Base-by-base conservation (phyloP, 306 rosid genomes). In the Quercus dentata region DNA sequence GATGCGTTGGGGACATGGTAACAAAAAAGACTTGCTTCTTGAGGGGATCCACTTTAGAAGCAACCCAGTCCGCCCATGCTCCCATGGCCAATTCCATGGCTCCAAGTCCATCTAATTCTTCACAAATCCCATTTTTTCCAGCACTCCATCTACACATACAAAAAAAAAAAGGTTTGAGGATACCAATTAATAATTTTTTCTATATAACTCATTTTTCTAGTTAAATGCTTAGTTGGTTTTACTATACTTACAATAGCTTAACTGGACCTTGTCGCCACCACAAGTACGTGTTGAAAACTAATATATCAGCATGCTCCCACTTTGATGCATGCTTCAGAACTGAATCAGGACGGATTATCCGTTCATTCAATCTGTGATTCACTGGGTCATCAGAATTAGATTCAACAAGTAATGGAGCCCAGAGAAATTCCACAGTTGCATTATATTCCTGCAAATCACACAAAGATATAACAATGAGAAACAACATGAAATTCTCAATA, bases 191-290 rank as follows among this genome's bases (percentile, higher is more conserved):
- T 21, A 51, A 27, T 3, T 35, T 4, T 57, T 80, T 75, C 78
- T 44, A 76, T 2, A 23, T 46, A 78, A 52, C 18, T 33, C 63
- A 73, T 15, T 56, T 55, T 65, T 62, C 33, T 33, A 5, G n/a
- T 23, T 61, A 12, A 56, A 41, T 55, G 59, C 61, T 67, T 33
- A 46, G 70, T 56, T 71, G 54, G 75, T 67, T 13, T 59, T 61
- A 63, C 49, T 23, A 80, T 85, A 91, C 98, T 69, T 46, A 95
- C 99, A 89, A 79, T 51, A 95, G 93, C 93, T 95, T 95, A 75
- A 95, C 98, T 14, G 98, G 97, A 83, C 99, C 99, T 83, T 95
- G 99, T 90, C 99, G 88, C 99, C 99, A 95, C 99, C 99, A 95
- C 87, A 95, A 86, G 88, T 95, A 95, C 2, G 98, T 84, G 88